These are phyloP conservation scores for Tetraselmis striata DNA, from an alignment of 139 green algal genomes.

Conservation along the genomic window DNA sequence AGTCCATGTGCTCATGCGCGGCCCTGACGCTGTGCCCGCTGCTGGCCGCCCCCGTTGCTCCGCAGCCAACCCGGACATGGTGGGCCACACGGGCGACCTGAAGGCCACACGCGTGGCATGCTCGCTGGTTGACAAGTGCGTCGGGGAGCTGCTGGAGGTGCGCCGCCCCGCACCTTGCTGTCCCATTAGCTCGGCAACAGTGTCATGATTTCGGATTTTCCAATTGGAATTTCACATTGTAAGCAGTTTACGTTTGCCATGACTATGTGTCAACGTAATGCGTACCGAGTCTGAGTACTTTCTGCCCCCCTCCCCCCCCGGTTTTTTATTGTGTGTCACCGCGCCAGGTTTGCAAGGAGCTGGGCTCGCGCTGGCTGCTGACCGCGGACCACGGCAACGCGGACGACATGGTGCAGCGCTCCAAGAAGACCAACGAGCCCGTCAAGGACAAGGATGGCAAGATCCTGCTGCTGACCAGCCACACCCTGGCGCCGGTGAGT, in stretches of 20 bases:
- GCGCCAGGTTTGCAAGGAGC: conserved; percentile 39
- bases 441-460: conserved; percentile 58
- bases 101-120: conserved; percentile 44
- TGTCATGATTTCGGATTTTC: no score
- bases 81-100: conserved; percentile 67
- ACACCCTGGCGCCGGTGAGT: conserved; percentile 79
- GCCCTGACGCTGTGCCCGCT: conserved; percentile 47
- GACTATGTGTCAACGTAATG: no score
- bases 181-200: no score
- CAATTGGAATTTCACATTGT: no score
- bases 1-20: conserved; percentile 60
- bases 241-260: no score
- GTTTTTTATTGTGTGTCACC: no score
- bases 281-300: no score
- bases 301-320: no score
- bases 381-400: conserved; percentile 92
- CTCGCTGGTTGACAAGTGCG: conserved; percentile 64
- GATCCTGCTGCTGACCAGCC: conserved; percentile 76
- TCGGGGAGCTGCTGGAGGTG: conserved; percentile 23
- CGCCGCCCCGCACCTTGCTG: conserved; percentile 2
- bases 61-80: conserved; percentile 61
- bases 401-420: conserved; percentile 93
- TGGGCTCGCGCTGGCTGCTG: conserved; percentile 68
- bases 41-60: not conserved
- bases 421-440: conserved; percentile 78